Evolutionary conservation across 768 basidiomycete genomes (phyloP), one percentile per base, ranked within the genome.

Genomic region (Dictyophora rubrovolvata): DNA sequence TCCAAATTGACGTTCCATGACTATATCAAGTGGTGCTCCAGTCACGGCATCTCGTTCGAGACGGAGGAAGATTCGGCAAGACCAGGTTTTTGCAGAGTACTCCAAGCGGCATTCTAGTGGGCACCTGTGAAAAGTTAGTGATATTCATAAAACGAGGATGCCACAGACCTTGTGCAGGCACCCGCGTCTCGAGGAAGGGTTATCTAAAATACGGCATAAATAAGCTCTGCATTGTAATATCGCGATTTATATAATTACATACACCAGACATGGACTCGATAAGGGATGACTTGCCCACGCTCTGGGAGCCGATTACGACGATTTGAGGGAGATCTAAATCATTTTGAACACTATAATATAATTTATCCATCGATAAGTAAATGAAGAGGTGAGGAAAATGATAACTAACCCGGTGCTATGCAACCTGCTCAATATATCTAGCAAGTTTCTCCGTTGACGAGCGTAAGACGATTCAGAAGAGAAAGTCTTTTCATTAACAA

Each of bases 261-360:
- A 59, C 57, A 16, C 49, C 49, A 23, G 85, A 86, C 50, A 89
- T 87, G 0, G 84, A 79, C 63, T 89, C 87, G 11, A 89, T 88
- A 2, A 89, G 74, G 0, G 87, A 89, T 0, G 85, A 86, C 63
- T 89, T 89, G 0, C 87, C 87, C 0, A 84, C 85, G 48, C 82
- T 85, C 62, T 89, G 87, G 1, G 75, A 78, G 0, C 87, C 87
- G 17, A 87, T 78, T 48, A 87, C 87, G 0, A 81, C 84, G 34
- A 89, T 87, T 62, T 82, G 80, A 0, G 88, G 87, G 0, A 89
- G 71, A 63, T 87, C 85, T 9, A 90, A 79, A 55, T 89, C 85
- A 14, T 77, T 72, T 61, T 87, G 80, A 0, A 85, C 84, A 0
- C 87, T 88, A 49, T 7, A 46, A 37, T 55, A 55, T 37, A 4